Evolutionary conservation across 2,329 filamentous ascomycete species (phyloP).

Genomic region (Plenodomus tracheiphilus): DNA sequence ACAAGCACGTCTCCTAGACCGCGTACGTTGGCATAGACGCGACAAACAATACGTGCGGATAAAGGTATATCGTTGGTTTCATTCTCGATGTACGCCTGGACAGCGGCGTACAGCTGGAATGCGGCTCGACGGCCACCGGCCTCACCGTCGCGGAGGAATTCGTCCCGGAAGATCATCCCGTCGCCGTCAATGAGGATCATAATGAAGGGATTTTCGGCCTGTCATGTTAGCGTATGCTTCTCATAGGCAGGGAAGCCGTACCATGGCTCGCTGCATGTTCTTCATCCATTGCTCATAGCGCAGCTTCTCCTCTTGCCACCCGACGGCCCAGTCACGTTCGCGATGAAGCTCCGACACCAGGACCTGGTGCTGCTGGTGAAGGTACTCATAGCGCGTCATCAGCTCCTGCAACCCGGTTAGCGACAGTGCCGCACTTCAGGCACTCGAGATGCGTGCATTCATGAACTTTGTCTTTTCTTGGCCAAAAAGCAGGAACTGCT

Average conservation of each 20-base stretch:
- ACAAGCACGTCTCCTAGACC: constrained; percentile 54
- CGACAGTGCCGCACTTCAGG: neutral
- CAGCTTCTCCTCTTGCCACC: constrained; percentile 27
- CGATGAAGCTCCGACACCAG: constrained; percentile 28
- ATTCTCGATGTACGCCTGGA: constrained; percentile 49
- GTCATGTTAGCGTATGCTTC: neutral
- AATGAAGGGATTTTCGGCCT: constrained; percentile 53
- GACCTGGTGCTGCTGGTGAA: constrained; percentile 36
- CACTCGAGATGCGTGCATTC: constrained; percentile 22
- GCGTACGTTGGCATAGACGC: constrained; percentile 59
- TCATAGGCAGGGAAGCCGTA: constrained; percentile 9
- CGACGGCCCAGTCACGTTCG: constrained; percentile 23
- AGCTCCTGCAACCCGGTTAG: constrained; percentile 41
- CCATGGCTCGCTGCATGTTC: constrained; percentile 29
- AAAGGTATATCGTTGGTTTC: constrained; percentile 44
- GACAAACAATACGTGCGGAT: constrained; percentile 53
- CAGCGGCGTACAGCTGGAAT: constrained; percentile 49
- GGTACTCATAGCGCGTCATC: constrained; percentile 44
- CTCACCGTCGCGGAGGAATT: constrained; percentile 55
- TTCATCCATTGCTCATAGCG: constrained; percentile 19
- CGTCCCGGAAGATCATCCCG: constrained; percentile 58
- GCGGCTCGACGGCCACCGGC: constrained; percentile 58
- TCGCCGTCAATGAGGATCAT: constrained; percentile 60
- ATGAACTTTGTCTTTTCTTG: constrained; percentile 39
- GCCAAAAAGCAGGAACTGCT: constrained; percentile 35